Evolutionary conservation across 768 basidiomycete genomes (phyloP), one percentile per base, ranked within the genome.

Genomic region (Amyloporia xantha): DNA sequence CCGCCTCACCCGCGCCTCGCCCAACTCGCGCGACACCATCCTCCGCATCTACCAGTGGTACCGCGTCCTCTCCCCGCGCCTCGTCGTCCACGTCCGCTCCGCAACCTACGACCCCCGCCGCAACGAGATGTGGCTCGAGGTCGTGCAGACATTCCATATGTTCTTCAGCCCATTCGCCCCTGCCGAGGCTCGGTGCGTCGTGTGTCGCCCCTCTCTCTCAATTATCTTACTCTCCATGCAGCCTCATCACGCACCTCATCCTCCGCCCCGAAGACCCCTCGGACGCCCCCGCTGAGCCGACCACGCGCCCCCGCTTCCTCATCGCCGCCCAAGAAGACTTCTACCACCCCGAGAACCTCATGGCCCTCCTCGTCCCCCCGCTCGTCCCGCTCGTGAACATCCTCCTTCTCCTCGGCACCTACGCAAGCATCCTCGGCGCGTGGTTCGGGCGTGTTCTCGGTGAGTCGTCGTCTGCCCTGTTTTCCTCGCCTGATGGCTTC

Each of bases 1-100:
- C 50, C n/a, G n/a, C n/a, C 80, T 82, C 0, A 48, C 84, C 19
- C 82, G 73, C 66, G 33, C 37, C 28, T 71, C 59, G 0, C 70
- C 73, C n/a, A 69, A 71, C 46, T 82, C 82, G 13, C 71, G 82
- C 44, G 73, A 78, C 15, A 63, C 66, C 17, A 66, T 85, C 23
- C 66, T 84, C 2, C 78, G 70, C 9, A 70, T 84, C 25, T 82
- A 78, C 59, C 79, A 82, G 56, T 84, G 81, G 79, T 81, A 82
- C 60, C 77, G 82, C 43, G 67, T 84, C 27, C 62, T 82, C 59
- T 82, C 79, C 11, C 83, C 82, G 28, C 52, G 67, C 1, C 64
- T 81, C 5, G 59, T 67, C 5, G 70, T 62, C 43, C 66, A 76
- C 51, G 66, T 80, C 2, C 59, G 66, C 6, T 69, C 60, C 47